Conservation (phyloP, 2,329 filamentous ascomycete genomes). For the Paecilomyces dactylethromorphus region DNA sequence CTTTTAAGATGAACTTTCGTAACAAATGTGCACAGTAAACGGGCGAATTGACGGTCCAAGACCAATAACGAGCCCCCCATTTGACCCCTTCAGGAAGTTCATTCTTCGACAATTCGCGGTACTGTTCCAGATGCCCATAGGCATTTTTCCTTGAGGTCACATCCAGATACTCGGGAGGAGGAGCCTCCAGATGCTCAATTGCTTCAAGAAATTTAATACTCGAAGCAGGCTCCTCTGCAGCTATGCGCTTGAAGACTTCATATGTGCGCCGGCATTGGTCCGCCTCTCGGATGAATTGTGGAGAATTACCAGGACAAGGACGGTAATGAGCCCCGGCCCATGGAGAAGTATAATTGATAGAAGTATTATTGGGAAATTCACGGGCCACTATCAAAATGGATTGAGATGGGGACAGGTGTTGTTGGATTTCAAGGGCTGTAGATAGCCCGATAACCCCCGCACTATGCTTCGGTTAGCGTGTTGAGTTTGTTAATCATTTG, state of each 20-base stretch:
- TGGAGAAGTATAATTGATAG: slow-evolving; percentile 40
- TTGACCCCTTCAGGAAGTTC: slow-evolving; percentile 29
- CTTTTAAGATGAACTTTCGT: slow-evolving; percentile 32
- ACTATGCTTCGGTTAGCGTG: slow-evolving; percentile 14
- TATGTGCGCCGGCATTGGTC: slow-evolving; percentile 33
- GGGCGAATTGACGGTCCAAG: slow-evolving; percentile 38
- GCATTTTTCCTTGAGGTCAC: slow-evolving; percentile 11
- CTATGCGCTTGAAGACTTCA: slow-evolving; percentile 29
- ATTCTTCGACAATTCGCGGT: slow-evolving; percentile 19
- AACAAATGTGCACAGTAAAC: slow-evolving; percentile 38
- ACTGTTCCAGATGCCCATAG: slow-evolving; percentile 29
- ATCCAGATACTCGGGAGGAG: slow-evolving; percentile 28
- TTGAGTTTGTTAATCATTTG: slow-evolving; percentile 3
- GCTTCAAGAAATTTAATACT: slow-evolving; percentile 33
- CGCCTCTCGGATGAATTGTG: slow-evolving; percentile 30
- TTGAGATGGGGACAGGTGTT: slow-evolving; percentile 17
- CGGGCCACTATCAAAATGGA: slow-evolving; percentile 34
- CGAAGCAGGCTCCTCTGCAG: slow-evolving; percentile 24
- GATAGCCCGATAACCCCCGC: slow-evolving; percentile 36
- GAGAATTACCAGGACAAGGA: slow-evolving; percentile 33
- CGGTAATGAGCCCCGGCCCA: slow-evolving; percentile 45
- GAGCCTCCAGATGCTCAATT: slow-evolving; percentile 37
- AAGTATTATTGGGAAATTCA: slow-evolving; percentile 33
- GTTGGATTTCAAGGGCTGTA: slow-evolving; percentile 29
- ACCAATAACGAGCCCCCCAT: slow-evolving; percentile 36